Percentiles rank a stretch among this genome's conserved stretches.
Conservation (phyloP, 139 green algal genomes). For the Eudorina sp. region DNA sequence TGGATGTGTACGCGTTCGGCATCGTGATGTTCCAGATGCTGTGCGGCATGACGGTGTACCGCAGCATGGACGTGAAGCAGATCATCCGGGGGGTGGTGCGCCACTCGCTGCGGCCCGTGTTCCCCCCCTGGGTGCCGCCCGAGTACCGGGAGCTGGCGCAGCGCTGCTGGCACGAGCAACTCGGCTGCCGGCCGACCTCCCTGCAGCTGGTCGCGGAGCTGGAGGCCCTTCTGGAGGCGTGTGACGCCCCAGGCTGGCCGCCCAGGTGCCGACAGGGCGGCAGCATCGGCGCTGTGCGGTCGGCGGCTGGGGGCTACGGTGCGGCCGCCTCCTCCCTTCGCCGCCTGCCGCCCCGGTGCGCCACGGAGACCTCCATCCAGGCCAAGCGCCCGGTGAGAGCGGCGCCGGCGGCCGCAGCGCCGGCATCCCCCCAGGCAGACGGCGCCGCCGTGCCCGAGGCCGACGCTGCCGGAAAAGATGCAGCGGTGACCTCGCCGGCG, state of each 20-base stretch:
- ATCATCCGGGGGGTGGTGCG: slow-evolving; percentile 46
- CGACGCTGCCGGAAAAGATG: no score
- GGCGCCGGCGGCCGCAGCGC: background rate
- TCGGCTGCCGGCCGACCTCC: background rate
- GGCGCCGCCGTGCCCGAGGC: no score
- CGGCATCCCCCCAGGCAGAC: background rate
- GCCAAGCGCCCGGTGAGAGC: background rate
- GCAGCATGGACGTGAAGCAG: slow-evolving; percentile 27
- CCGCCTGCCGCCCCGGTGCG: background rate
- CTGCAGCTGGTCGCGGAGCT: slow-evolving; percentile 28
- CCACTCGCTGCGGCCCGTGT: background rate
- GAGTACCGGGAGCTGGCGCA: slow-evolving; percentile 46
- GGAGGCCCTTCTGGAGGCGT: slow-evolving; percentile 22
- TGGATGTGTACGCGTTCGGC: slow-evolving; percentile 33
- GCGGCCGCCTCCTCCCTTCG: background rate
- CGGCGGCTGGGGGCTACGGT: background rate
- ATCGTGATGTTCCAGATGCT: slow-evolving; percentile 40
- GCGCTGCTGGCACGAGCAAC: slow-evolving; percentile 40
- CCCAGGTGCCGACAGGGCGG: background rate
- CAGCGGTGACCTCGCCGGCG: background rate
- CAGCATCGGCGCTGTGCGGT: background rate
- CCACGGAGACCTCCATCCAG: slow-evolving; percentile 12
- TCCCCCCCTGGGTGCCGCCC: slow-evolving; percentile 28
- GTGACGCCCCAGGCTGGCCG: background rate
- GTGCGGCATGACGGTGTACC: slow-evolving; percentile 48